Percentiles rank a stretch among this genome's conserved stretches.
Evolutionary conservation across 257 asterid species (phyloP).

Genomic region (Ocimum tenuiflorum): DNA sequence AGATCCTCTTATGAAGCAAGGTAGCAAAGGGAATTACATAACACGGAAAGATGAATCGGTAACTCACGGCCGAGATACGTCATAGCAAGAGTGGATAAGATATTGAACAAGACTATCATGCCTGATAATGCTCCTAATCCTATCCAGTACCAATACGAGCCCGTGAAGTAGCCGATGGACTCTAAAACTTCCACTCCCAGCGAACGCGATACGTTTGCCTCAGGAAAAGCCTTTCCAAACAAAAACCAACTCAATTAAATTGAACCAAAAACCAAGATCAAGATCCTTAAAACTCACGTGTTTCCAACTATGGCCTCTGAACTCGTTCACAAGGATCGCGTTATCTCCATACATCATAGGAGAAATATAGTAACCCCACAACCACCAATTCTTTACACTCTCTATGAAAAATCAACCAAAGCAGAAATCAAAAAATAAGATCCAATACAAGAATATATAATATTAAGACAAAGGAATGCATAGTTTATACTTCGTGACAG

Average conservation of each 20-base stretch:
- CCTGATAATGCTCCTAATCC: slow-evolving; percentile 44
- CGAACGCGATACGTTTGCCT: slow-evolving; percentile 18
- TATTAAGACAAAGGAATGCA: too few species aligned
- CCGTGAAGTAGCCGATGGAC: slow-evolving; percentile 33
- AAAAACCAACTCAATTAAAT: not conserved
- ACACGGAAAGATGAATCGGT: not conserved
- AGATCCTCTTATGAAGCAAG: not conserved
- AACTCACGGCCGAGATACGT: slow-evolving; percentile 56
- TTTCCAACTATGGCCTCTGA: slow-evolving; percentile 44
- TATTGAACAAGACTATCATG: slow-evolving; percentile 27
- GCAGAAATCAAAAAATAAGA: not conserved
- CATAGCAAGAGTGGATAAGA: slow-evolving; percentile 28
- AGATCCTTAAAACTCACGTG: slow-evolving; percentile 20
- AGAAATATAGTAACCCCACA: slow-evolving; percentile 32
- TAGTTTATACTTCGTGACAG: slow-evolving; percentile 37
- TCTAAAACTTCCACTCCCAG: slow-evolving; percentile 35
- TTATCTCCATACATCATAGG: slow-evolving; percentile 44
- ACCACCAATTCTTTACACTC: slow-evolving; percentile 35
- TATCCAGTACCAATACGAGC: slow-evolving; percentile 45
- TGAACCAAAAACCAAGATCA: not conserved
- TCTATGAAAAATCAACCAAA: slow-evolving; percentile 14
- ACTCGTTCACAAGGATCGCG: slow-evolving; percentile 43
- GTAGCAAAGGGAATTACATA: not conserved
- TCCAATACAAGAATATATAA: not conserved
- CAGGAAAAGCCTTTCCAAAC: slow-evolving; percentile 23